These are phyloP conservation scores for Colletotrichum sp. DNA, from an alignment of 2,329 filamentous ascomycete species.

Conservation along the genomic window DNA sequence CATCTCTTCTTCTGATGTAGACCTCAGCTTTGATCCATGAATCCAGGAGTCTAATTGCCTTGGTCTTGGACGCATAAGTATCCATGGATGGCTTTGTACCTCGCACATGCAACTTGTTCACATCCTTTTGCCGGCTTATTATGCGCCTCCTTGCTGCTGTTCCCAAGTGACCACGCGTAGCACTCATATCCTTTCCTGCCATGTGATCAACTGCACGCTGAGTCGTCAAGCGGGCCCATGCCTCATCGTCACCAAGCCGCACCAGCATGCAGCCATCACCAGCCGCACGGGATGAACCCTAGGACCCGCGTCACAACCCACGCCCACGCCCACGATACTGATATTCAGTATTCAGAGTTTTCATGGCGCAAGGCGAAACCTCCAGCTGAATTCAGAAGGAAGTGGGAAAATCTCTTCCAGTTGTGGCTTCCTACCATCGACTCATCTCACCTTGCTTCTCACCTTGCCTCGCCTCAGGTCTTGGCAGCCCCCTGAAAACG, in stretches of 20 bases:
- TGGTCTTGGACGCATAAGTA: not conserved
- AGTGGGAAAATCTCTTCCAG: not conserved
- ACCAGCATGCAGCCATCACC: not conserved
- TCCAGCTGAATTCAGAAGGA: not conserved
- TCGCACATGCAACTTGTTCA: not conserved
- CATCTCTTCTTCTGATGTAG: not conserved
- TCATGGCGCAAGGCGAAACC: not conserved
- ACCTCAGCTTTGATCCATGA: no score
- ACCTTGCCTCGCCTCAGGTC: not conserved
- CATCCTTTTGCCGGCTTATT: not conserved
- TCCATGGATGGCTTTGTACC: not conserved
- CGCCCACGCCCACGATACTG: not conserved
- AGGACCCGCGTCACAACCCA: not conserved
- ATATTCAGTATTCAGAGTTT: not conserved
- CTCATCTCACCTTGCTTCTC: not conserved
- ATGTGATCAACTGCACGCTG: not conserved
- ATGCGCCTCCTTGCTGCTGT: not conserved
- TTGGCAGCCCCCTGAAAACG: not conserved
- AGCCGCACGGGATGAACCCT: not conserved
- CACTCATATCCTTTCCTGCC: accelerated
- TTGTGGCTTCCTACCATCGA: not conserved
- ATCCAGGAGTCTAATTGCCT: not conserved
- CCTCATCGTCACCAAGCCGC: not conserved
- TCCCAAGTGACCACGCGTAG: not conserved
- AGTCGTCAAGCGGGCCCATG: not conserved